Percentiles rank a stretch among this genome's conserved stretches.
These are phyloP conservation scores for Arthroderma uncinatum DNA, from an alignment of 2,329 filamentous ascomycete species.

Conservation along the genomic window DNA sequence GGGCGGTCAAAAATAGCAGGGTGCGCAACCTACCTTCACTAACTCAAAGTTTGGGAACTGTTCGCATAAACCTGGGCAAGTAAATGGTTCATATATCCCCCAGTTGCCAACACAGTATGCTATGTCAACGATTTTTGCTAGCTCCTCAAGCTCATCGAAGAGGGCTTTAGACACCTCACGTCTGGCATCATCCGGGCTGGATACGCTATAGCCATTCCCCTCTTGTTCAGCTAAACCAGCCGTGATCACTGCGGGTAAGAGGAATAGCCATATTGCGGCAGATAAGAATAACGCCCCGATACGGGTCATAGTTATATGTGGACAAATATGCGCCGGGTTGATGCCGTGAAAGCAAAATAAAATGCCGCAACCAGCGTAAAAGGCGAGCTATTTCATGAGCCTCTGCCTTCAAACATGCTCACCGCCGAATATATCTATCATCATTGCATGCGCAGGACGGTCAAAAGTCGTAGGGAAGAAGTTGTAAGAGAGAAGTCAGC, in stretches of 20 bases:
- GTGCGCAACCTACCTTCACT: conserved; percentile 42
- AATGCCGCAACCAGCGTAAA: not conserved
- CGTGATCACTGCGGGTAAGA: not conserved
- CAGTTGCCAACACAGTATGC: conserved; percentile 82
- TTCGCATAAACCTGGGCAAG: conserved; percentile 69
- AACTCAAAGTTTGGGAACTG: conserved; percentile 75
- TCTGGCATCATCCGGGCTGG: not conserved
- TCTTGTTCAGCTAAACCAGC: not conserved
- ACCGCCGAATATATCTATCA: not conserved
- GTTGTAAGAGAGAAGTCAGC: not conserved
- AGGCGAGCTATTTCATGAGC: not conserved
- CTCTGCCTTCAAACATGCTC: not conserved
- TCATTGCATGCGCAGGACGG: not conserved
- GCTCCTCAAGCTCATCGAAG: conserved; percentile 73
- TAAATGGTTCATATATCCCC: conserved; percentile 72
- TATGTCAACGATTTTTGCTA: conserved; percentile 86
- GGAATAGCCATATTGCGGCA: not conserved
- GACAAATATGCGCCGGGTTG: not conserved
- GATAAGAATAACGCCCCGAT: not conserved
- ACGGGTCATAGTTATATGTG: not conserved
- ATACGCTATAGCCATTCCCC: not conserved
- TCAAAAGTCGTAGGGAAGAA: not conserved
- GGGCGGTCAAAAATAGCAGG: not conserved
- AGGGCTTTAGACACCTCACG: conserved; percentile 48
- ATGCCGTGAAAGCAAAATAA: not conserved